Evolutionary conservation across 345 rosid genomes (phyloP).

Genomic region (Punica granatum): DNA sequence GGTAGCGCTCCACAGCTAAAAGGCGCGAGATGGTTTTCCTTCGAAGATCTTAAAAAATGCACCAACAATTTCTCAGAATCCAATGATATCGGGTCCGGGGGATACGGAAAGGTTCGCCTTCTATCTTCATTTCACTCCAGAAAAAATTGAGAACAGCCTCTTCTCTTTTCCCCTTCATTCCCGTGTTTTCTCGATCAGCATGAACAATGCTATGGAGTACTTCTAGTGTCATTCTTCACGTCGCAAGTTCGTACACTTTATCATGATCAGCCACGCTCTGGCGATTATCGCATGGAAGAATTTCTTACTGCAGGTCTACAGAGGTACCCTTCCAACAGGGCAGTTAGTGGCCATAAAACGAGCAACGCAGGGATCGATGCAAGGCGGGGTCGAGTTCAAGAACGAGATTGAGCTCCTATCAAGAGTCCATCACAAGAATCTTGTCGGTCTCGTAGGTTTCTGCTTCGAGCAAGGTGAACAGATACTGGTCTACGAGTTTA

Average conservation of each 20-base stretch:
- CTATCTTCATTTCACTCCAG: background rate
- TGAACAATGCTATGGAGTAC: background rate
- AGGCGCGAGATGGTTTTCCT: conserved; percentile 70
- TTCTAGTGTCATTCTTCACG: background rate
- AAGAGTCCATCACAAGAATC: conserved; percentile 80
- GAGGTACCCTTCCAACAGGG: conserved; percentile 53
- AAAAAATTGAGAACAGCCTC: background rate
- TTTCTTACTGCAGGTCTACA: conserved; percentile 45
- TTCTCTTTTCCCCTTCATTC: background rate
- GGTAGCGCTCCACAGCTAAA: conserved; percentile 59
- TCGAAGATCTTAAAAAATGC: conserved; percentile 65
- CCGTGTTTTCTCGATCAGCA: background rate
- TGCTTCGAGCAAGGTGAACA: conserved; percentile 68
- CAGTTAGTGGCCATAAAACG: conserved; percentile 63
- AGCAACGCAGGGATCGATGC: conserved; percentile 76
- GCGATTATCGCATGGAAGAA: background rate
- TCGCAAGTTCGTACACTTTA: too few relatives aligned
- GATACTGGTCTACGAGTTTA: conserved; percentile 65
- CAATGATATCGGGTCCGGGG: conserved; percentile 75
- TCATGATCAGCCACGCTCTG: too few relatives aligned
- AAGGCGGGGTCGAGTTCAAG: conserved; percentile 79
- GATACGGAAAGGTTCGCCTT: conserved; percentile 71
- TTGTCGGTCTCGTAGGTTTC: conserved; percentile 63
- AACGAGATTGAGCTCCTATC: conserved; percentile 87
- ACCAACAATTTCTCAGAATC: conserved; percentile 62